Conservation (phyloP, 2,329 filamentous ascomycete genomes). For the Raffaelea arxii region DNA sequence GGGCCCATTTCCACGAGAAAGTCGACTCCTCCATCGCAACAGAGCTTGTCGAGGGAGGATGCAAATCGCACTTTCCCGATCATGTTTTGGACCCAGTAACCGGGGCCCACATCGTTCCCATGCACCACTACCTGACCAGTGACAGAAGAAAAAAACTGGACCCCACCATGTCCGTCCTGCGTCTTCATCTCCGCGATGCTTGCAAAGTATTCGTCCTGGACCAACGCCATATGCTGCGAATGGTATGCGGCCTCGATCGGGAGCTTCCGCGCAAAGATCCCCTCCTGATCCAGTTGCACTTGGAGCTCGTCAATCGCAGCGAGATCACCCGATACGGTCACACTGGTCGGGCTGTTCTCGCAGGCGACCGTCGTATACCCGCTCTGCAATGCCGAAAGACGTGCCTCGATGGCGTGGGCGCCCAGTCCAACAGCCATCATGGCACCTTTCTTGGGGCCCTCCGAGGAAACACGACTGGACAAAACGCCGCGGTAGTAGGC, state of each 20-base stretch:
- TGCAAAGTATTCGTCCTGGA: conserved; percentile 13
- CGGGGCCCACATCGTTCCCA: background rate
- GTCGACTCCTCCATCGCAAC: conserved; percentile 17
- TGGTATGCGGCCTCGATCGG: conserved; percentile 24
- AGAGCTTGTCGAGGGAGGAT: conserved; percentile 24
- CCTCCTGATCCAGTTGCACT: conserved; percentile 27
- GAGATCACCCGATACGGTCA: conserved; percentile 41
- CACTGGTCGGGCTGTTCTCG: conserved; percentile 40
- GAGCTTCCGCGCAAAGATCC: conserved; percentile 30
- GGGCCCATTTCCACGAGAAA: conserved; percentile 40
- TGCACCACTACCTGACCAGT: conserved; percentile 12
- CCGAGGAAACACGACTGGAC: background rate
- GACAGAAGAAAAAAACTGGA: conserved; percentile 31
- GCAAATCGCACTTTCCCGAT: conserved; percentile 26
- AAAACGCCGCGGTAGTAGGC: background rate
- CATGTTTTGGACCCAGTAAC: conserved; percentile 24
- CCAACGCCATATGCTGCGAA: conserved; percentile 19
- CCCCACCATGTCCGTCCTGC: no score
- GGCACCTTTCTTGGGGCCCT: conserved; percentile 9
- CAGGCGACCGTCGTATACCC: conserved; percentile 27
- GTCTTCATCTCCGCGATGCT: conserved; percentile 17
- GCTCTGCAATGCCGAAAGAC: conserved; percentile 23
- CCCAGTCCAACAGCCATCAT: conserved; percentile 47
- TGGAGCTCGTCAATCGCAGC: conserved; percentile 32
- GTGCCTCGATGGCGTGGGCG: conserved; percentile 28